These are phyloP conservation scores for Cladosporium halotolerans DNA, from an alignment of 2,329 filamentous ascomycete genomes.

Conservation along the genomic window DNA sequence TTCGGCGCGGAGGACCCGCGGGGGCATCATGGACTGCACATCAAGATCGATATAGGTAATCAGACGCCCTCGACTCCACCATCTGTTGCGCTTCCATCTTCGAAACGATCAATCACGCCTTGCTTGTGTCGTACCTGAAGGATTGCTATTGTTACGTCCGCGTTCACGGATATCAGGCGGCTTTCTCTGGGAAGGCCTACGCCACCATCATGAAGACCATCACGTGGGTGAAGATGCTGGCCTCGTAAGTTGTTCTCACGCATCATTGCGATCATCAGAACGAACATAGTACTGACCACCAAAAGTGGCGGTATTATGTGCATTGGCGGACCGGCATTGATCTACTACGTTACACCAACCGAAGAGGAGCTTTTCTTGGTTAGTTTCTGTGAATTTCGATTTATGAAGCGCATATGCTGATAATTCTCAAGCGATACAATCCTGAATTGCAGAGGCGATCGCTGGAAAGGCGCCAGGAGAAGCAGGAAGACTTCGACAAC, in stretches of 20 bases:
- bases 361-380: slow-evolving; percentile 84
- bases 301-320: slow-evolving; percentile 62
- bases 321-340: slow-evolving; percentile 79
- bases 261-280: slow-evolving; percentile 17
- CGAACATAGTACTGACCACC: neutral
- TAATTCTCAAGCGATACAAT: slow-evolving; percentile 64
- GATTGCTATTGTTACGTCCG: too few relatives aligned
- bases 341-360: slow-evolving; percentile 71
- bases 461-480: slow-evolving; percentile 68
- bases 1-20: neutral
- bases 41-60: neutral
- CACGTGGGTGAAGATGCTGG: slow-evolving; percentile 62
- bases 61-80: neutral
- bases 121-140: too few relatives aligned
- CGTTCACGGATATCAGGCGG: too few relatives aligned
- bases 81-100: too few relatives aligned
- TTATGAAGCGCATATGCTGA: neutral
- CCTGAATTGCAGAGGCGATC: slow-evolving; percentile 87
- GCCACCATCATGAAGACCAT: slow-evolving; percentile 38
- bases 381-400: slow-evolving; percentile 14
- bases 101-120: too few relatives aligned
- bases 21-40: slow-evolving; percentile 5
- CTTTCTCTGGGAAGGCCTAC: neutral
- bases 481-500: slow-evolving; percentile 79
- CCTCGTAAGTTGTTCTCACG: slow-evolving; percentile 50